Evolutionary conservation across 2,329 filamentous ascomycete species (phyloP), one percentile per base, ranked within the genome.

Genomic region (Aspergillus novoparasiticus): DNA sequence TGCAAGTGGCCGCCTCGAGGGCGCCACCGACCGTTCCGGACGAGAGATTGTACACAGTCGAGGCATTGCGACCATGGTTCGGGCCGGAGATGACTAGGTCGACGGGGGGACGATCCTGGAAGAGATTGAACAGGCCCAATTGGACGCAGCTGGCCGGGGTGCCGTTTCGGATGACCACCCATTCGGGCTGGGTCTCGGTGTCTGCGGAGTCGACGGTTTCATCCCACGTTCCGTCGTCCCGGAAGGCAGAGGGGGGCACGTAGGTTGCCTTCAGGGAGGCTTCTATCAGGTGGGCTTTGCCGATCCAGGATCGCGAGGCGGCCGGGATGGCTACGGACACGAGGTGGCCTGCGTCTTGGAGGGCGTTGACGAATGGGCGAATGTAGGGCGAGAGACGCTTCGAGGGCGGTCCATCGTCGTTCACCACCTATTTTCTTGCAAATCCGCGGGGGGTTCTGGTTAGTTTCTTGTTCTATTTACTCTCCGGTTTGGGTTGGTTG

Each of bases 201-300:
- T 73, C 89, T 85, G 41, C 83, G 86, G 39, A 23, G 50, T 48
- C 54, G 43, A 26, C 64, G 48, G 58, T 34, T 9, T 69, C 64
- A 58, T 75, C 66, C 89, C 89, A 78, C 46, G 74, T 72, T 60
- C 90, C 87, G 56, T 87, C 85, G 64, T 84, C 75, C 61, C 77
- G 77, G 34, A 87, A 82, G 10, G 83, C 82, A 43, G 81, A 81
- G 0, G 85, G 85, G 5, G 89, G 89, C 78, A 93, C 95, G 81
- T 94, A 96, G 46, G 86, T 83, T 8, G 92, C 93, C 77, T 89
- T 91, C 65, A 95, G 85, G 1, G 90, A 89, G 76, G 93, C 89
- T 66, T 93, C 93, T 73, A 97, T 94, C 74, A 97, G 90, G 79
- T 97, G 94, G 1, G 94, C 94, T 82, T 97, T 97, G 70, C 93